A percentile compares a stretch with the other conserved stretches of the same genome.
phyloP scores from a whole-genome alignment of 1,284 basidiomycete genomes.

The Pholiota adiposa region DNA sequence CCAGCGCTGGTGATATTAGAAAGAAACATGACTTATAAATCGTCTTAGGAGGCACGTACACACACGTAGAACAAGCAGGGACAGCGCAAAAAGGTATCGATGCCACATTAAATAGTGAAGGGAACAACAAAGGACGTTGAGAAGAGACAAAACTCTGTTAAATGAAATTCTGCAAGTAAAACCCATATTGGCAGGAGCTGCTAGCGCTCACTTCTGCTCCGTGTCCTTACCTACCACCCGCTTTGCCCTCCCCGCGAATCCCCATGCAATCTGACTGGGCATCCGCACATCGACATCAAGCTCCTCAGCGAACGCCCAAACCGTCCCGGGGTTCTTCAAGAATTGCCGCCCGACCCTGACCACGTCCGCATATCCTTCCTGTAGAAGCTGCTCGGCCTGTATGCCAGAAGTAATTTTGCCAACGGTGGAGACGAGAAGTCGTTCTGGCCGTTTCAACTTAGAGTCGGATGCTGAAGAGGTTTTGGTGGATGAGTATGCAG shows the following conservation, averaged over 20 bases:
- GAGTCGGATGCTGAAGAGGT: background rate
- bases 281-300: constrained; percentile 43
- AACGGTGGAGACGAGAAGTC: constrained; percentile 57
- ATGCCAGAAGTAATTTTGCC: constrained; percentile 64
- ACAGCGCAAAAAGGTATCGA: too few relatives aligned
- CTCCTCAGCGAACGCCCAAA: constrained; percentile 59
- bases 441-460: background rate
- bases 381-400: constrained; percentile 40
- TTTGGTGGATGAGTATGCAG: constrained; percentile 4
- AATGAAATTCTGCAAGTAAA: too few relatives aligned
- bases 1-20: too few relatives aligned
- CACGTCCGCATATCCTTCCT: constrained; percentile 54
- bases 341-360: constrained; percentile 59
- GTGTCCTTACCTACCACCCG: background rate
- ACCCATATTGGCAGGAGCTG: too few relatives aligned
- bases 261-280: constrained; percentile 59
- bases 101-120: too few relatives aligned
- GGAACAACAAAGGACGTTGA: too few relatives aligned
- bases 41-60: too few relatives aligned
- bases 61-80: too few relatives aligned
- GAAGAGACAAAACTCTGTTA: too few relatives aligned
- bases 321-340: constrained; percentile 57
- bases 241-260: constrained; percentile 39
- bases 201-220: background rate
- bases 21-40: too few relatives aligned